Evolutionary conservation across 106 monocot species (phyloP), one percentile per base, ranked within the genome.

Genomic region (Phalaenopsis equestris): DNA sequence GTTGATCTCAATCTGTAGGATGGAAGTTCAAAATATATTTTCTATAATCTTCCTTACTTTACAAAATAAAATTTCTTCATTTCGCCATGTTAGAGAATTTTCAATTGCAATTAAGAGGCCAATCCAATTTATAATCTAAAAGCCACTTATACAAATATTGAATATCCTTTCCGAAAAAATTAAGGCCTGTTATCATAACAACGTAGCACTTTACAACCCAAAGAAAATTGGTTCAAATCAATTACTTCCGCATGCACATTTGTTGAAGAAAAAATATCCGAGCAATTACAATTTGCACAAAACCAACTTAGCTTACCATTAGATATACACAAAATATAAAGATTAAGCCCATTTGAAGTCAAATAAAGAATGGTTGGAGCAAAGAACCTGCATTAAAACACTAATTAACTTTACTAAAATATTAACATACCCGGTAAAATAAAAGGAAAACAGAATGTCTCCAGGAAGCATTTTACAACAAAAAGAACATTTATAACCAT

Each of bases 341-440:
- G 46, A 49, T 76, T 76, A 49, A 49, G 49, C 7, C 49, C 76
- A 42, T 76, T 76, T 49, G 76, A 76, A 76, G 49, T 48, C 76
- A 52, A 76, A 42, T 49, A 49, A 11, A 76, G 48, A 48, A 76
- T 76, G 46, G 49, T 76, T 76, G 76, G 76, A 76, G 52, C 49
- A 76, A 76, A 76, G 76, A 76, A 76, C 76, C 76, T 76, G 76
- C 76, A 76, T 76, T 24, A 76, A 76, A 49, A 4, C 49, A 49
- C 9, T 76, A 24, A 24, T 52, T 76, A 9, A 17, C 15, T 49
- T 76, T 52, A 30, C 23, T 42, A 74, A 74, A 74, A 74, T 45
- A 74, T 74, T 18, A 45, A n/a, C 12, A n/a, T n/a, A 74, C 45
- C 42, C 19, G 6, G n/a, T 1, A 45, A 36, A 43, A 74, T 45